Conservation (phyloP, 345 rosid species). For the Hevea brasiliensis region DNA sequence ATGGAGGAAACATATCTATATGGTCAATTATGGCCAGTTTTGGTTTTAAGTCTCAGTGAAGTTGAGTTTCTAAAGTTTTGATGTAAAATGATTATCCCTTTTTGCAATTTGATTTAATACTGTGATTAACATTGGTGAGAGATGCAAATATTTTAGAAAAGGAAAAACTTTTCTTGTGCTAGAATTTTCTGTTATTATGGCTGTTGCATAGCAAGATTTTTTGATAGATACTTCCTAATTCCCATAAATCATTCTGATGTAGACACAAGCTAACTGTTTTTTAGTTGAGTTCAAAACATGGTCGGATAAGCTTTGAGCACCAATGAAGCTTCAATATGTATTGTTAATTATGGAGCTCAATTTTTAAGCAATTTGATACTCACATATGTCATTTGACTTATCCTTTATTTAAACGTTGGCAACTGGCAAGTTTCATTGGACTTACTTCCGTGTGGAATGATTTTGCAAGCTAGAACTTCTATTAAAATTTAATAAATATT, state of each 20-base stretch:
- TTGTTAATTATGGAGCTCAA: background rate
- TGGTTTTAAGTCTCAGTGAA: too few relatives aligned
- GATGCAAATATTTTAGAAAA: background rate
- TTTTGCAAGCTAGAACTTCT: background rate
- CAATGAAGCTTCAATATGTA: background rate
- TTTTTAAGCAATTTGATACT: background rate
- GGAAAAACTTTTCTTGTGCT: too few relatives aligned
- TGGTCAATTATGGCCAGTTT: too few relatives aligned
- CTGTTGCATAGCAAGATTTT: too few relatives aligned
- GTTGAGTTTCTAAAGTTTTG: too few relatives aligned
- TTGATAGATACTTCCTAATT: background rate
- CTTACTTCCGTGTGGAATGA: background rate
- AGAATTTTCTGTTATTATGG: too few relatives aligned
- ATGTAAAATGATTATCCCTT: background rate
- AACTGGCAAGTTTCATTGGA: background rate
- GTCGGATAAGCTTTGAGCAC: background rate
- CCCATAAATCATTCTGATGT: background rate
- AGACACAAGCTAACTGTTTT: background rate
- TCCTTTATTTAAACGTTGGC: too few relatives aligned
- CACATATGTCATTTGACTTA: background rate
- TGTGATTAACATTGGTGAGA: background rate
- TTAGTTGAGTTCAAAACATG: too few relatives aligned
- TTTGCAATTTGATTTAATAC: background rate
- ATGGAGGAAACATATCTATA: too few relatives aligned
- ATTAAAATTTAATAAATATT: background rate